Evolutionary conservation across 495 filamentous ascomycete species (phyloP), one percentile per base, ranked within the genome.

Genomic region (Hyphodiscus hymeniophilus): DNA sequence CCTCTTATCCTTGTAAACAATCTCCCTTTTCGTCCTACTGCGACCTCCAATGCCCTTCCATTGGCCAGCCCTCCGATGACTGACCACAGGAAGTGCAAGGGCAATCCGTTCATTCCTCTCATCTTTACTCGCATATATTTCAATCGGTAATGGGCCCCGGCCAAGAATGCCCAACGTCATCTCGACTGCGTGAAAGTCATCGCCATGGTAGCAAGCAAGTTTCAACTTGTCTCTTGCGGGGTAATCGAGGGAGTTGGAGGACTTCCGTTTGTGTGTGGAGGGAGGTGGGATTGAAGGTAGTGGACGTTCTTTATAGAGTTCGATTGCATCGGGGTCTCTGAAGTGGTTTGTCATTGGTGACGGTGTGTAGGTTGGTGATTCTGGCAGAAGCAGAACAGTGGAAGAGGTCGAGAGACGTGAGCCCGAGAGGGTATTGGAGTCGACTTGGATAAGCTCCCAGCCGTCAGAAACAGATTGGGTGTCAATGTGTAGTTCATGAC

Each of bases 101-200:
- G 52, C 52, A 47, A 55, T 28, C 5, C 35, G 8, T 31, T 55
- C 52, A 42, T 55, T 41, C n/a, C 12, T n/a, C 17, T 54, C 45
- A 11, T 48, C 33, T 23, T 24, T 20, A 15, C n/a, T 11, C 3
- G 47, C 22, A 30, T 43, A 55, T 31, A 42, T 43, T 3, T 55
- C 42, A 1, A 55, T n/a, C 0, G 42, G 38, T n/a, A 36, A 21
- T n/a, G 38, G 35, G 2, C 47, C 52, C 8, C 31, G 21, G 8
- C 3, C 18, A 10, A 18, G 24, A 3, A 20, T 26, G 15, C 32
- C 11, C 22, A 55, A 23, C 3, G 30, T 40, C 6, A 38, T 54
- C 16, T 54, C 24, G 11, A 39, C 38, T 26, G 47, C 50, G 20
- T 45, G 35, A 2, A 15, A 12, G 12, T 39, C 31, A 15, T 3